phyloP scores from a whole-genome alignment of 257 asterid genomes.

The Rhazya stricta region DNA sequence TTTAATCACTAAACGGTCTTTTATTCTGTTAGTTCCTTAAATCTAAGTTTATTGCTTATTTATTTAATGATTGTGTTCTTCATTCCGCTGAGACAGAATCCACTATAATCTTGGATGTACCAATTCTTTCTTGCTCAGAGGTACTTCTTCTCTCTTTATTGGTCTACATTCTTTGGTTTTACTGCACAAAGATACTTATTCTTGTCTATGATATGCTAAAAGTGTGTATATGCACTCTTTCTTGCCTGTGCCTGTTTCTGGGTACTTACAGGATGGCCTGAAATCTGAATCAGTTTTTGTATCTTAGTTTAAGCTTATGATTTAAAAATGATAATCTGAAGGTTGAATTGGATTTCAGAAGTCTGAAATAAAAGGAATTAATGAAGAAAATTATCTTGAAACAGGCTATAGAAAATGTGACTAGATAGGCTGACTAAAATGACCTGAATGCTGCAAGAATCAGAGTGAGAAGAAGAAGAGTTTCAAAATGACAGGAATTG shows the following conservation, averaged over 20 bases:
- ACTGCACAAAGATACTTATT: too few relatives aligned
- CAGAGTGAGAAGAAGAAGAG: neutral
- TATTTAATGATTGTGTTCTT: neutral
- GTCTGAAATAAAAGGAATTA: neutral
- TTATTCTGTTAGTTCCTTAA: neutral
- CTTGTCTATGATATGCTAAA: too few relatives aligned
- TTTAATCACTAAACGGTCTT: neutral
- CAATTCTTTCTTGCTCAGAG: conserved; percentile 70
- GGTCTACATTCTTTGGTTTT: neutral
- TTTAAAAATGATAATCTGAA: neutral
- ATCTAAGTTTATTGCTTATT: neutral
- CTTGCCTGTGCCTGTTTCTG: neutral
- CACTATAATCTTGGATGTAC: conserved; percentile 36
- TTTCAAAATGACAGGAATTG: neutral
- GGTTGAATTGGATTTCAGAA: neutral
- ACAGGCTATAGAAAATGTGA: neutral
- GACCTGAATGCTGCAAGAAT: neutral
- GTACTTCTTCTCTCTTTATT: conserved; percentile 33
- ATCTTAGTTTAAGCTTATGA: neutral
- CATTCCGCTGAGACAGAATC: conserved; percentile 33
- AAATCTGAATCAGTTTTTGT: neutral
- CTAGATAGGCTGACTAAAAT: neutral
- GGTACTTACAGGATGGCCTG: neutral
- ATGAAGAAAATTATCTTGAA: neutral
- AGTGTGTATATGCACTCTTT: neutral